Base-by-base conservation (phyloP, 495 filamentous ascomycete genomes). In the Lasiosphaeria hispida region DNA sequence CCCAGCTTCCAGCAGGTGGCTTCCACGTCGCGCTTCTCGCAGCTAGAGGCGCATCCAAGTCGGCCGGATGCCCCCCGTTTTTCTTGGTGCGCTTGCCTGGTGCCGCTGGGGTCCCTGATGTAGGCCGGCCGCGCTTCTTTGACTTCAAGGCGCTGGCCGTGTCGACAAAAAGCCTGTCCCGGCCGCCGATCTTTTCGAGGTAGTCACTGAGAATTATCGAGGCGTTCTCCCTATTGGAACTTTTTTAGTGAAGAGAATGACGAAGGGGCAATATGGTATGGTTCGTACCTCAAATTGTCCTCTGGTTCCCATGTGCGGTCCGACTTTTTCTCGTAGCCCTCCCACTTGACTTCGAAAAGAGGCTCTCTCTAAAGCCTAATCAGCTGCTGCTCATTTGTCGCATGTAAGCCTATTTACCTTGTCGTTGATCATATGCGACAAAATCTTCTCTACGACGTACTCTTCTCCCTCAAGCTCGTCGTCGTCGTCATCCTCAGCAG, bases 271-370 rank as follows among this genome's bases (percentile, higher is more conserved):
- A 18, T 9, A 11, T 35, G 0, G 7, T 3, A 10, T 56, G 38
- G 30, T 11, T 65, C 71, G 45, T 69, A 83, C 82, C 55, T 71
- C 55, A 85, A 70, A 53, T 85, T 83, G 36, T 80, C 80, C 53
- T 85, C 81, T 0, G 80, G 77, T 59, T 86, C 83, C 83, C 83
- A 85, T 0, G 83, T 86, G 66, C 74, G 67, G 57, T 86, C 83
- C 0, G 72, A 66, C 56, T 80, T 80, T 44, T 80, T 80, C 15
- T 85, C 81, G 54, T 81, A 85, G 1, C 82, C 82, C 55, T 84
- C 81, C 83, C 83, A 86, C 58, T 86, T 86, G 23, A 85, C 78
- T 35, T 79, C 72, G 56, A 78, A 83, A 34, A 71, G 73, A 0
- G 81, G 55, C 37, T 71, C 52, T 11, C 72, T 75, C 65, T 80